These are phyloP conservation scores for Scolecobasidium constrictum DNA, from an alignment of 2,329 filamentous ascomycete species.

Conservation along the genomic window DNA sequence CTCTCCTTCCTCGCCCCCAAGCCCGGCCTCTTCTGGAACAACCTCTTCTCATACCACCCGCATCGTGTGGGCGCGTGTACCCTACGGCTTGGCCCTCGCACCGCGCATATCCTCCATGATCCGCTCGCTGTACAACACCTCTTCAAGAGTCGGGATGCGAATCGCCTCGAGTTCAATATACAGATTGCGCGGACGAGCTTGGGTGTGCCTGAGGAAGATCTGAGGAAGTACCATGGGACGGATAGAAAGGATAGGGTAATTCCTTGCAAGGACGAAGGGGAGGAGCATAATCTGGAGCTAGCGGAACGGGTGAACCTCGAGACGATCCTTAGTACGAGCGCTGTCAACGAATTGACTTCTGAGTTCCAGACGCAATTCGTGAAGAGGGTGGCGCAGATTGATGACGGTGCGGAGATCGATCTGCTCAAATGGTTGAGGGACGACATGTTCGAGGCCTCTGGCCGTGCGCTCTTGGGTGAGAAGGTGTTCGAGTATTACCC, in stretches of 20 bases:
- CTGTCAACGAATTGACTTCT: conserved; percentile 20
- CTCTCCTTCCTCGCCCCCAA: conserved; percentile 16
- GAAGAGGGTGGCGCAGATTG: conserved; percentile 12
- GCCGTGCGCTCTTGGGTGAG: conserved; percentile 19
- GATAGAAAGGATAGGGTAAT: background rate
- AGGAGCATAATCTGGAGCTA: conserved; percentile 13
- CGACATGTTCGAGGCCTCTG: conserved; percentile 20
- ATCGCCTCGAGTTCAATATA: conserved; percentile 17
- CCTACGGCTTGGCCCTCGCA: conserved; percentile 17
- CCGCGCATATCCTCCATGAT: conserved; percentile 18
- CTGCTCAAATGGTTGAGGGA: conserved; percentile 20
- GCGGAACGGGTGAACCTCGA: conserved; percentile 16
- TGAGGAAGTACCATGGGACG: background rate
- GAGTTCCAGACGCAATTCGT: conserved; percentile 16
- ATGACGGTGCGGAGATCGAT: conserved; percentile 14
- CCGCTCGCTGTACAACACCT: conserved; percentile 17
- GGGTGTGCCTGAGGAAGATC: conserved; percentile 12
- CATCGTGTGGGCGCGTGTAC: conserved; percentile 17
- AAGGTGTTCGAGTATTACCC: conserved; percentile 20
- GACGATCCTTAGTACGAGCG: conserved; percentile 18
- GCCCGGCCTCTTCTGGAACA: conserved; percentile 17
- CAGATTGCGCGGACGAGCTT: conserved; percentile 17
- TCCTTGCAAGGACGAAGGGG: conserved; percentile 3
- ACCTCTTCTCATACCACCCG: conserved; percentile 18
- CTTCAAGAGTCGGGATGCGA: conserved; percentile 16